phyloP scores from a whole-genome alignment of 345 rosid species.

The Erodium maritimum region DNA sequence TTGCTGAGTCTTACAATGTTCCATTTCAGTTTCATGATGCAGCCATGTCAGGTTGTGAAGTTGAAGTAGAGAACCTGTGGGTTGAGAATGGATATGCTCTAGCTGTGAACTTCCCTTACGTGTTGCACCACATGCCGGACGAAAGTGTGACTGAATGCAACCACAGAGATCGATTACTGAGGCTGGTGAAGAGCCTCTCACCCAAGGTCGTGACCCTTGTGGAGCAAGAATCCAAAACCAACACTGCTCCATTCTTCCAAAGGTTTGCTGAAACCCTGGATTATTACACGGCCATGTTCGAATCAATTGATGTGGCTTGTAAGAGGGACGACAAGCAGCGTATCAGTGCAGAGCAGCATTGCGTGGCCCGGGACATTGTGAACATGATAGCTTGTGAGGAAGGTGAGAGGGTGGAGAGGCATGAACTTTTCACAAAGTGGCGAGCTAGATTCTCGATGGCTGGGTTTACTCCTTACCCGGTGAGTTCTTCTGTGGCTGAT shows the following conservation, averaged over 20 bases:
- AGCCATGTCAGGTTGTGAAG: conserved; percentile 56
- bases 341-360: conserved; percentile 41
- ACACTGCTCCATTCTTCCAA: conserved; percentile 9
- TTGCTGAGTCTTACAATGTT: conserved; percentile 44
- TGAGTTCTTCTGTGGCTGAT: conserved; percentile 8
- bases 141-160: conserved; percentile 75
- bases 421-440: conserved; percentile 37
- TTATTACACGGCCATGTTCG: conserved; percentile 15
- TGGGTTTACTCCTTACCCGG: conserved; percentile 9
- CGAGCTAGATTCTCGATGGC: conserved; percentile 15
- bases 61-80: conserved; percentile 41
- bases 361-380: conserved; percentile 41
- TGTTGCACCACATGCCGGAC: conserved; percentile 95
- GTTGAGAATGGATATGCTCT: conserved; percentile 59
- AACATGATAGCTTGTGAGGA: conserved; percentile 43
- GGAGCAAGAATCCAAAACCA: conserved; percentile 18
- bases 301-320: conserved; percentile 12
- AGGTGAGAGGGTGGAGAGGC: conserved; percentile 35
- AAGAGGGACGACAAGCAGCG: conserved; percentile 26
- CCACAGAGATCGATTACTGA: conserved; percentile 69
- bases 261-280: conserved; percentile 14
- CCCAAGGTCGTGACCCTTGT: conserved; percentile 18
- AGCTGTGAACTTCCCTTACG: conserved; percentile 70
- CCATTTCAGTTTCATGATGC: conserved; percentile 74
- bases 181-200: conserved; percentile 74